A percentile compares a stretch with the other conserved stretches of the same genome.
Evolutionary conservation across 306 rosid genomes (phyloP).

Genomic region (Casuarina cunninghamiana): DNA sequence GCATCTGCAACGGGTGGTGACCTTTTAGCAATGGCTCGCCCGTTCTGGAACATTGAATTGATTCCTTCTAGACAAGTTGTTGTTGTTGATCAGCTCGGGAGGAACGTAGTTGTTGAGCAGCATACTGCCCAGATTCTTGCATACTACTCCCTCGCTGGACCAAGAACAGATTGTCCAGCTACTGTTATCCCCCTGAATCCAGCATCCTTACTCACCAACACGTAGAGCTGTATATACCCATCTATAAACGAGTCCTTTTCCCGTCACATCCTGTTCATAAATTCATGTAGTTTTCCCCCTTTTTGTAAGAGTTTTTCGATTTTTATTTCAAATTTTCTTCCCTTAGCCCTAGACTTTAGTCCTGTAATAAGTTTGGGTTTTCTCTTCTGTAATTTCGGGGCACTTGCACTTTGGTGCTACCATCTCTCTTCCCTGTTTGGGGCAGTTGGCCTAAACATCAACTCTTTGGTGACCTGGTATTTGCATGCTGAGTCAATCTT

Average conservation of each 20-base stretch:
- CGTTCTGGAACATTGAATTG: slow-evolving; percentile 86
- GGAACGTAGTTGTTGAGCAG: slow-evolving; percentile 27
- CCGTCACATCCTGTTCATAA: slow-evolving; percentile 48
- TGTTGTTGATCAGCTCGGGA: slow-evolving; percentile 23
- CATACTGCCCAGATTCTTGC: slow-evolving; percentile 95
- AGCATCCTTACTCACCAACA: slow-evolving; percentile 23
- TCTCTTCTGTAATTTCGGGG: slow-evolving; percentile 45
- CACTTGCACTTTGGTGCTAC: slow-evolving; percentile 36
- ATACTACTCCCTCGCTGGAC: slow-evolving; percentile 97
- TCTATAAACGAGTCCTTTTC: slow-evolving; percentile 6
- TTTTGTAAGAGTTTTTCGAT: slow-evolving; percentile 42
- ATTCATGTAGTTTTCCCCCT: slow-evolving; percentile 24
- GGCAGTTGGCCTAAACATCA: slow-evolving; percentile 8
- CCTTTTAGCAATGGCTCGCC: slow-evolving; percentile 81
- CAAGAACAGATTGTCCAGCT: slow-evolving; percentile 74
- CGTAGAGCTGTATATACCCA: slow-evolving; percentile 50
- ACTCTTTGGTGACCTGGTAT: not conserved
- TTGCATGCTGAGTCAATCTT: not conserved
- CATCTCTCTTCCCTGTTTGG: slow-evolving; percentile 26
- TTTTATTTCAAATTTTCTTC: slow-evolving; percentile 27
- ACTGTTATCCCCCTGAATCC: slow-evolving; percentile 67
- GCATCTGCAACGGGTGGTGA: slow-evolving; percentile 60
- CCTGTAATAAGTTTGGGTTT: slow-evolving; percentile 63
- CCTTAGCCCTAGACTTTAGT: slow-evolving; percentile 48
- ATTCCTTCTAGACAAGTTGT: slow-evolving; percentile 62